Evolutionary conservation across 2,329 filamentous ascomycete species (phyloP).

Genomic region (Pyrenochaeta sp.): DNA sequence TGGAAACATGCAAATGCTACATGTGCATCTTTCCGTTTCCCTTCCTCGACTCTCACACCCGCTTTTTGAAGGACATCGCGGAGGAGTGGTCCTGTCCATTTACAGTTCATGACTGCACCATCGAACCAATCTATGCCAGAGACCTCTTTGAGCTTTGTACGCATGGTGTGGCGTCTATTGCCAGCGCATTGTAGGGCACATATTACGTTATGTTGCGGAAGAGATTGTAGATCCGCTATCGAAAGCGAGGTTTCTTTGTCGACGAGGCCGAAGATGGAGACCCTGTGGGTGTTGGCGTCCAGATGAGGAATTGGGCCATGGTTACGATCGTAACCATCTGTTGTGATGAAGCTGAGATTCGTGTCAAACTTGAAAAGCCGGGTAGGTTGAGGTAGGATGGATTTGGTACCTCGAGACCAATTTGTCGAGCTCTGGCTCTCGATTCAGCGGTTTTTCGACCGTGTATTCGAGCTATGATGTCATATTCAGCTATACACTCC

Average conservation of each 20-base stretch:
- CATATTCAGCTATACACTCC: slow-evolving; percentile 16
- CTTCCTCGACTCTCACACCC: slow-evolving; percentile 48
- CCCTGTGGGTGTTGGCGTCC: slow-evolving; percentile 49
- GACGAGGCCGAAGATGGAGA: slow-evolving; percentile 62
- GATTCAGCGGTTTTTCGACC: slow-evolving; percentile 58
- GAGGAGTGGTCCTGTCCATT: slow-evolving; percentile 62
- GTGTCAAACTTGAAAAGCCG: background rate
- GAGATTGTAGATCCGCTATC: slow-evolving; percentile 56
- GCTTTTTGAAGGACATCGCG: slow-evolving; percentile 61
- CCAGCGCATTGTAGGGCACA: slow-evolving; percentile 68
- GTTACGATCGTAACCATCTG: slow-evolving; percentile 64
- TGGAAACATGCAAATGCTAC: slow-evolving; percentile 66
- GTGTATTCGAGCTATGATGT: slow-evolving; percentile 51
- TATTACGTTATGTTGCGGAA: slow-evolving; percentile 64
- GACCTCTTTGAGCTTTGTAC: slow-evolving; percentile 66
- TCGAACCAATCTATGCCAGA: slow-evolving; percentile 68
- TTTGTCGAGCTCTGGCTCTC: slow-evolving; percentile 56
- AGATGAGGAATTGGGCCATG: slow-evolving; percentile 63
- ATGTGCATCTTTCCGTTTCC: slow-evolving; percentile 51
- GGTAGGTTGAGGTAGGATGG: background rate
- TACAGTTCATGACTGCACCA: slow-evolving; percentile 68
- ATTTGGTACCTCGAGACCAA: slow-evolving; percentile 54
- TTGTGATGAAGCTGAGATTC: slow-evolving; percentile 58
- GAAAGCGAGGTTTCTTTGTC: slow-evolving; percentile 55
- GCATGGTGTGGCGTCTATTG: slow-evolving; percentile 68